Percentiles rank a stretch among this genome's conserved stretches.
These are phyloP conservation scores for Phaffomyces opuntiae DNA, from an alignment of 805 yeast genomes.

Conservation along the genomic window DNA sequence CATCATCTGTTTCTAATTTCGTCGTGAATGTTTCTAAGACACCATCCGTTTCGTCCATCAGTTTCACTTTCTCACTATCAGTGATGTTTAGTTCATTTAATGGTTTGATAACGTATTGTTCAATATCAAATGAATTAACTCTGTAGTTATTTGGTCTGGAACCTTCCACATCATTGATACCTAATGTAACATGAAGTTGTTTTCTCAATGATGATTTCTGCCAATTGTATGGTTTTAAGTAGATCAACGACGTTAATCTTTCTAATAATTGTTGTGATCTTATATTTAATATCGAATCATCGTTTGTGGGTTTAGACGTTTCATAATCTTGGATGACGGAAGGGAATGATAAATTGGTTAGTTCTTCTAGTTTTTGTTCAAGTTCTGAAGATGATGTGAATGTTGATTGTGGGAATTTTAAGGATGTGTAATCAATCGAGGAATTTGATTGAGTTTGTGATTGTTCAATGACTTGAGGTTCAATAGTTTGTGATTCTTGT, in stretches of 20 bases:
- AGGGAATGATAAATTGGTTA: constrained; percentile 10
- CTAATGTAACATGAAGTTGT: constrained; percentile 54
- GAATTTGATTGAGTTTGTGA: too few species aligned
- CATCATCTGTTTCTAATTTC: constrained; percentile 12
- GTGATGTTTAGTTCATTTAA: constrained; percentile 27
- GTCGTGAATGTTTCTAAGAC: constrained; percentile 14
- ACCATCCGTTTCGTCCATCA: constrained; percentile 17
- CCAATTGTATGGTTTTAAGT: constrained; percentile 62
- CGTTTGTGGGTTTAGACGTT: background rate
- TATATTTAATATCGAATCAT: constrained; percentile 21
- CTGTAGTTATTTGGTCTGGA: constrained; percentile 22
- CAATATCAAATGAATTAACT: constrained; percentile 19
- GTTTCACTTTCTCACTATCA: constrained; percentile 25
- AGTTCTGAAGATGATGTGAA: constrained; percentile 8
- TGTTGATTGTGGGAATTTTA: constrained; percentile 12
- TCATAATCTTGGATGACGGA: background rate
- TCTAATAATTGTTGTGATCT: constrained; percentile 36
- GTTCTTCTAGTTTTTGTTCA: constrained; percentile 4
- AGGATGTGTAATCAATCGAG: background rate
- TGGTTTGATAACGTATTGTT: constrained; percentile 13
- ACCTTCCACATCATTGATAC: constrained; percentile 55
- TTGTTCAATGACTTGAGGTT: too few species aligned
- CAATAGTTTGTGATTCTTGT: constrained; percentile 1
- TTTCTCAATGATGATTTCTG: constrained; percentile 56
- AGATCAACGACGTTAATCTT: constrained; percentile 41